Conservation (phyloP, 352 stramenopile species). For the Phytopythium kandeliae region DNA sequence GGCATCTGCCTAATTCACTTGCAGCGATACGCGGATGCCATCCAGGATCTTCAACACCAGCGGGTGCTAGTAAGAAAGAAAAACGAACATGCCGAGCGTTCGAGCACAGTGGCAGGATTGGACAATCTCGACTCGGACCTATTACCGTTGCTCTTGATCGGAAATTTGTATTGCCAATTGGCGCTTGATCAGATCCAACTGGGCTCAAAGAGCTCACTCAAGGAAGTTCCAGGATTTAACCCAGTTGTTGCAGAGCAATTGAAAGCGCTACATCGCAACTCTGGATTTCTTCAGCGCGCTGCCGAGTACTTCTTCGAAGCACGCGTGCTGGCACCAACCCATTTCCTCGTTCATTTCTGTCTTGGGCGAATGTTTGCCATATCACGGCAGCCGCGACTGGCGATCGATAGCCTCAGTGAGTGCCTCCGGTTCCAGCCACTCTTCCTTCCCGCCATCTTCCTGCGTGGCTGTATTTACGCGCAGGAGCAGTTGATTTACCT, state of each 20-base stretch:
- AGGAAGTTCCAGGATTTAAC: constrained; percentile 14
- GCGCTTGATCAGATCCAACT: constrained; percentile 39
- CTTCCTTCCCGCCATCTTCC: constrained; percentile 47
- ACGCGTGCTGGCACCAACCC: constrained; percentile 14
- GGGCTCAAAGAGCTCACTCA: constrained; percentile 18
- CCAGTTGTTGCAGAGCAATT: constrained; percentile 17
- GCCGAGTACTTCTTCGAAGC: constrained; percentile 31
- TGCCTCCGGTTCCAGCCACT: constrained; percentile 26
- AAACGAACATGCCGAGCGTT: constrained; percentile 6
- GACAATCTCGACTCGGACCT: constrained; percentile 13
- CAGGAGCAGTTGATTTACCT: constrained; percentile 43
- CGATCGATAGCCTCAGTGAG: constrained; percentile 23
- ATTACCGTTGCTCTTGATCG: constrained; percentile 36
- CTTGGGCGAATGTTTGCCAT: constrained; percentile 36
- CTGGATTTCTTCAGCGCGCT: constrained; percentile 23
- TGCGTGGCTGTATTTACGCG: constrained; percentile 46
- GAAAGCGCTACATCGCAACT: constrained; percentile 18
- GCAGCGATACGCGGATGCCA: constrained; percentile 27
- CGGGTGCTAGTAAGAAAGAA: constrained; percentile 13
- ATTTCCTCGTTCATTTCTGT: constrained; percentile 46
- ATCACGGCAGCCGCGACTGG: constrained; percentile 20
- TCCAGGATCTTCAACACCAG: constrained; percentile 42
- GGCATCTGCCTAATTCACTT: constrained; percentile 33
- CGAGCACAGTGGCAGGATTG: constrained; percentile 1
- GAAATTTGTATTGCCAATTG: constrained; percentile 54